Evolutionary conservation across 108 stramenopile species (phyloP), one percentile per base, ranked within the genome.

Genomic region (Chaetoceros tenuissimus): DNA sequence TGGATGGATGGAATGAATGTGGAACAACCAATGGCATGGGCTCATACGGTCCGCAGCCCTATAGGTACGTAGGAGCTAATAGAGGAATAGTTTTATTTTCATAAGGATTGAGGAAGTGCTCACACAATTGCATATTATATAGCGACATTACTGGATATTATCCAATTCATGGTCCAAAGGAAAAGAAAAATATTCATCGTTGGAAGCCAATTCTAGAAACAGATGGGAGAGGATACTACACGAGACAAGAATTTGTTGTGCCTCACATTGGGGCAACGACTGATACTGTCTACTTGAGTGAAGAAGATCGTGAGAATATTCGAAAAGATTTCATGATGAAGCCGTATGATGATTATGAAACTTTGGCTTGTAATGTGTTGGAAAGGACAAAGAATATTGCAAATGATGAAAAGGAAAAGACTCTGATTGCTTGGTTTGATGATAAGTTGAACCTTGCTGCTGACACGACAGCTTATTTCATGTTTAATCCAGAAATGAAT

Each of bases 191-290:
- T 17, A 44, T 16, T 44, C 43, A 44, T 44, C 43, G 43, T 17
- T 44, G 43, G 43, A 17, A 8, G 17, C 43, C 43, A 16, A 44
- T 44, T 17, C 17, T 44, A 44, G 43, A 44, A 44, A 44, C 43
- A 44, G 43, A 44, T 44, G 43, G 43, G 8, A 44, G 43, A 44
- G 43, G 43, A 44, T 44, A 44, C 43, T 44, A 44, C 43, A 44
- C 43, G 17, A 44, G 43, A 44, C 43, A 44, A 44, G 43, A 44
- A 44, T 44, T 44, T 44, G 43, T 44, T 44, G 43, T 44, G 43
- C 43, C 43, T 44, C 43, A 44, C 17, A 44, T 44, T 44, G 43
- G 43, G 8, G 43, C 43, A 44, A 44, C 43, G 43, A 17, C 43
- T 44, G 43, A 44, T 44, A 44, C 43, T 44, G 43, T 44, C 17